Percentiles rank a stretch among this genome's conserved stretches.
phyloP scores from a whole-genome alignment of 169 alveolate genomes.

The Nephromyces sp. region DNA sequence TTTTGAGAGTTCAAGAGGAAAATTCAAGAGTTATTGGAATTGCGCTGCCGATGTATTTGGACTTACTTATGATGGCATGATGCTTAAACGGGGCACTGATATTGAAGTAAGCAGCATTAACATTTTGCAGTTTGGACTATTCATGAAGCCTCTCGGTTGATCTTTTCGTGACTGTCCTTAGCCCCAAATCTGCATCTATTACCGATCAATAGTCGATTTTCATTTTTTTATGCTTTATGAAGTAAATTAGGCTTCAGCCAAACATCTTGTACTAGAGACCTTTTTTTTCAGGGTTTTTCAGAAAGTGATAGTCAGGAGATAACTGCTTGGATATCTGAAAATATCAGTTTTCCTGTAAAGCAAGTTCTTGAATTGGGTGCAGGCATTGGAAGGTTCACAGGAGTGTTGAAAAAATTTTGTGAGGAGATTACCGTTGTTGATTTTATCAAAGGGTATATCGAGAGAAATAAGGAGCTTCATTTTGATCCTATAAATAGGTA shows the following conservation, averaged over 20 bases:
- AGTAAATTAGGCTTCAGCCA: not conserved
- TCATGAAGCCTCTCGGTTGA: not conserved
- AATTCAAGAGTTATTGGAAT: constrained; percentile 2
- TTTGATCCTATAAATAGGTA: not conserved
- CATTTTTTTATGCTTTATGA: not conserved
- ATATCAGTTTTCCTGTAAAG: not conserved
- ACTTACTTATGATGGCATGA: constrained; percentile 11
- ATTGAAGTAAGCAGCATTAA: not conserved
- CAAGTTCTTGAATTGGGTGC: constrained; percentile 13
- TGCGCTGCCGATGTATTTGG: constrained; percentile 8
- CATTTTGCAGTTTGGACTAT: not conserved
- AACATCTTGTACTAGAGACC: not conserved
- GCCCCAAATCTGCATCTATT: not conserved
- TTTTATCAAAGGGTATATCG: constrained; percentile 8
- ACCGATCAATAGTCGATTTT: not conserved
- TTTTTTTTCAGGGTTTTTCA: not conserved
- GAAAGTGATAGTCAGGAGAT: not conserved
- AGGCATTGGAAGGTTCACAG: constrained; percentile 15
- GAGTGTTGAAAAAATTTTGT: not conserved
- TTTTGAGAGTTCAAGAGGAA: too few relatives aligned
- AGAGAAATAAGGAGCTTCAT: not conserved
- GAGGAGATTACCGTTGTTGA: constrained; percentile 7
- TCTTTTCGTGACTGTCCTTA: not conserved
- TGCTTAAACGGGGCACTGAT: constrained; percentile 6
- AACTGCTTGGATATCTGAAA: not conserved